Conservation (phyloP, 2,329 filamentous ascomycete genomes). For the Pochonia chlamydosporia region DNA sequence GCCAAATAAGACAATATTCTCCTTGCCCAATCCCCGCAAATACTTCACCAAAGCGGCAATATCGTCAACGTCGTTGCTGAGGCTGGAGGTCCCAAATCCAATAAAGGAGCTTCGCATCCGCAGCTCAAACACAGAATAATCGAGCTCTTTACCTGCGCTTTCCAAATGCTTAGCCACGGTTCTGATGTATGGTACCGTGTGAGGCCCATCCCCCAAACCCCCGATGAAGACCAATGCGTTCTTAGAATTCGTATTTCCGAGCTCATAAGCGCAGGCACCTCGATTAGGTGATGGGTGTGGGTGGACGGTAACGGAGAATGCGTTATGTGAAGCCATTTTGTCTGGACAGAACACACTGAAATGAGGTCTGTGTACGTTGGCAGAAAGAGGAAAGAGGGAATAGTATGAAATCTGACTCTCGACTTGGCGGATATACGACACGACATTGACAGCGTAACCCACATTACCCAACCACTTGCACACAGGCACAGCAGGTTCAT, state of each 20-base stretch:
- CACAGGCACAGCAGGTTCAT: too few relatives aligned
- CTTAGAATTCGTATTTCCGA: slow-evolving; percentile 31
- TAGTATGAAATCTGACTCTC: too few relatives aligned
- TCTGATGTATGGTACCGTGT: slow-evolving; percentile 54
- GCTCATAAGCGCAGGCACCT: slow-evolving; percentile 41
- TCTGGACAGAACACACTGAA: neutral
- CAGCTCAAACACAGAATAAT: slow-evolving; percentile 52
- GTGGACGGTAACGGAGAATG: slow-evolving; percentile 41
- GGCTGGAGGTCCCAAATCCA: slow-evolving; percentile 44
- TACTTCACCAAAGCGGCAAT: slow-evolving; percentile 48
- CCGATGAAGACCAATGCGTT: slow-evolving; percentile 66
- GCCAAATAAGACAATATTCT: slow-evolving; percentile 50
- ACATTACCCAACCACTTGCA: too few relatives aligned
- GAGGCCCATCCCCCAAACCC: slow-evolving; percentile 64
- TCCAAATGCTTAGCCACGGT: slow-evolving; percentile 39
- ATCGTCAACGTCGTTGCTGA: slow-evolving; percentile 48
- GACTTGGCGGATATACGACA: too few relatives aligned
- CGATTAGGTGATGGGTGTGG: slow-evolving; percentile 35
- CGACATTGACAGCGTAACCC: too few relatives aligned
- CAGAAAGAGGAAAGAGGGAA: too few relatives aligned
- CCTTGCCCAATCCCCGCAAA: slow-evolving; percentile 41
- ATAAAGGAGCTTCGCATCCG: slow-evolving; percentile 49
- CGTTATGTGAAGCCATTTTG: slow-evolving; percentile 21
- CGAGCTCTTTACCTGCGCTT: slow-evolving; percentile 24
- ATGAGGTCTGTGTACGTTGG: neutral